phyloP scores from a whole-genome alignment of 192 early-diverging fungal genomes.

The Anaeromyces robustus region DNA sequence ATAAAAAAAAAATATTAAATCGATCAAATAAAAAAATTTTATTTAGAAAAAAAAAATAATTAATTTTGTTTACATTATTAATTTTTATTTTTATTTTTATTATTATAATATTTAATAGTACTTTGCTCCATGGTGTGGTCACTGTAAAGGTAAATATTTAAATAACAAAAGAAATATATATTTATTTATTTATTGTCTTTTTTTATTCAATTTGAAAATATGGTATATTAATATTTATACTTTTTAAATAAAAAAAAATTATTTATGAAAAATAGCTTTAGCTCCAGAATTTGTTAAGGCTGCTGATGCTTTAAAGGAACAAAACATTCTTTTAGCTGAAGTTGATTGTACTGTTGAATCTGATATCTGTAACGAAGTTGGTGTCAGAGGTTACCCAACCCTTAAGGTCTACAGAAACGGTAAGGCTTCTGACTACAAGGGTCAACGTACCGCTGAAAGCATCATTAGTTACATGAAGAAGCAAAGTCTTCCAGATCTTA shows the following conservation, averaged over 20 bases:
- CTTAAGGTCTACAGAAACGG: slow-evolving; percentile 78
- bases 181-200: too few relatives aligned
- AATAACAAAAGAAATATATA: background rate
- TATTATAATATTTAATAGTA: slow-evolving; percentile 22
- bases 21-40: background rate
- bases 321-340: slow-evolving; percentile 69
- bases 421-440: slow-evolving; percentile 57
- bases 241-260: background rate
- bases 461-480: slow-evolving; percentile 91
- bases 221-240: slow-evolving; percentile 1
- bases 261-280: slow-evolving; percentile 7
- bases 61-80: background rate
- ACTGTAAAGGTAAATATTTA: slow-evolving; percentile 69
- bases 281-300: slow-evolving; percentile 91
- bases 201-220: too few relatives aligned
- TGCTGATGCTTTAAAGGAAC: slow-evolving; percentile 66
- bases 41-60: background rate
- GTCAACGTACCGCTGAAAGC: slow-evolving; percentile 66
- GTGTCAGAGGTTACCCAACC: slow-evolving; percentile 82
- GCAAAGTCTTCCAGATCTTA: slow-evolving; percentile 69
- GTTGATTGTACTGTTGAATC: slow-evolving; percentile 89
- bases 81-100: background rate
- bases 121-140: slow-evolving; percentile 96
- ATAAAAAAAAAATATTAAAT: too few relatives aligned
- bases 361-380: slow-evolving; percentile 64